Conservation (phyloP, 2,329 filamentous ascomycete genomes). For the Sclerotiophoma versabilis region DNA sequence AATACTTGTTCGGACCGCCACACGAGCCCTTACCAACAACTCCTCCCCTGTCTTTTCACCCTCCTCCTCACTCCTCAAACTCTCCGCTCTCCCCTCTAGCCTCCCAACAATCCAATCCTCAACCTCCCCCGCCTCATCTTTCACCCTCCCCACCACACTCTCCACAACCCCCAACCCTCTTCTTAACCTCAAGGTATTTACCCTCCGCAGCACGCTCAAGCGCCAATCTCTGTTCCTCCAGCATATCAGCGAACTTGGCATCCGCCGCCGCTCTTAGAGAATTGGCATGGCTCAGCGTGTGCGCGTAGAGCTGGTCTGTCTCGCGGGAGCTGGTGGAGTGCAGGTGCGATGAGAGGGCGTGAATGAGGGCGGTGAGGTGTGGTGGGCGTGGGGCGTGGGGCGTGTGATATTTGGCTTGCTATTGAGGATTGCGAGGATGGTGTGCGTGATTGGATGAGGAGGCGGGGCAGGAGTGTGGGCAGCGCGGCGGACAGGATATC, state of each 20-base stretch:
- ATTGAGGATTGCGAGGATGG: neutral
- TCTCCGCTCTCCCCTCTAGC: no score
- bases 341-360: slow-evolving; percentile 9
- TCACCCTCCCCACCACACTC: neutral
- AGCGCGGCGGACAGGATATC: no score
- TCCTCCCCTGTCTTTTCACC: no score
- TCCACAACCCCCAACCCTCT: neutral
- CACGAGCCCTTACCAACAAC: no score
- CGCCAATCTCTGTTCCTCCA: slow-evolving; percentile 10
- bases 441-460: slow-evolving; percentile 5
- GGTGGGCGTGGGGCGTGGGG: neutral
- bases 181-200: neutral
- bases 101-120: no score
- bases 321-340: neutral
- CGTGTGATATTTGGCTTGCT: neutral
- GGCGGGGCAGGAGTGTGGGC: slow-evolving; percentile 13
- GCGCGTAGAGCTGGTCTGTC: slow-evolving; percentile 3
- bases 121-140: no score
- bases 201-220: neutral
- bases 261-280: slow-evolving; percentile 14
- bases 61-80: neutral
- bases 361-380: slow-evolving; percentile 6
- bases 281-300: slow-evolving; percentile 15
- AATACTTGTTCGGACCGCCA: no score
- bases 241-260: slow-evolving; percentile 14